Evolutionary conservation across 78 protist species (phyloP), one percentile per base, ranked within the genome.

Genomic region (Protostelium mycophagum): DNA sequence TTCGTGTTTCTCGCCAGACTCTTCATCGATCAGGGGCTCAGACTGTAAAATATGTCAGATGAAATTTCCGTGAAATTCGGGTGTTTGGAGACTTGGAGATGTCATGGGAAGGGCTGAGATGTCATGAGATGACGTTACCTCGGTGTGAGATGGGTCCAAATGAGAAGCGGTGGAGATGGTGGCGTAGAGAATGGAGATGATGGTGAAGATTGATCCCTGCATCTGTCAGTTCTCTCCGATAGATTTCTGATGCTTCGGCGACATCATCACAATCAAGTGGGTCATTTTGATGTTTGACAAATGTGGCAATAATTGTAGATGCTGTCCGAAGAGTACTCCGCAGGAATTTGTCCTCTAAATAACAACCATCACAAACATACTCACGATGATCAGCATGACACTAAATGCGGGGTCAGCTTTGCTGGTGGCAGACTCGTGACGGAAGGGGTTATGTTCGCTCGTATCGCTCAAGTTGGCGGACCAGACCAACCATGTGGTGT

Each of bases 401-500:
- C 16, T 51, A 16, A 51, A 51, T 25, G 73, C 16, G 73, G 73
- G 73, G 5, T 5, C 5, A 25, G 5, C 16, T 51, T 5, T 5
- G 16, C 31, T 25, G 73, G 5, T 51, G 16, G 5, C 73, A 51
- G 73, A 25, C 31, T 16, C 31, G 16, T 51, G 73, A n/a, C n/a
- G n/a, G 16, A 51, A 51, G 73, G 73, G 73, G 73, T 51, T 51
- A 16, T 51, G 31, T 16, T 25, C 31, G 5, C 31, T 25, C 5
- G 5, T 51, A 51, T 89, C 94, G 85, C 92, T 91, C 35, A 90
- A 90, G 34, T 93, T 92, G 35, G 97, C 97, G 36, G 90, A 83
- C 86, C 88, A 95, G 0, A 93, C 88, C 1, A 96, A 88, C 88
- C 93, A 96, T 29, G 96, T 90, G 34, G 91, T 34, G 93, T 96